Evolutionary conservation across 306 rosid species (phyloP).

Genomic region (Quercus glauca): DNA sequence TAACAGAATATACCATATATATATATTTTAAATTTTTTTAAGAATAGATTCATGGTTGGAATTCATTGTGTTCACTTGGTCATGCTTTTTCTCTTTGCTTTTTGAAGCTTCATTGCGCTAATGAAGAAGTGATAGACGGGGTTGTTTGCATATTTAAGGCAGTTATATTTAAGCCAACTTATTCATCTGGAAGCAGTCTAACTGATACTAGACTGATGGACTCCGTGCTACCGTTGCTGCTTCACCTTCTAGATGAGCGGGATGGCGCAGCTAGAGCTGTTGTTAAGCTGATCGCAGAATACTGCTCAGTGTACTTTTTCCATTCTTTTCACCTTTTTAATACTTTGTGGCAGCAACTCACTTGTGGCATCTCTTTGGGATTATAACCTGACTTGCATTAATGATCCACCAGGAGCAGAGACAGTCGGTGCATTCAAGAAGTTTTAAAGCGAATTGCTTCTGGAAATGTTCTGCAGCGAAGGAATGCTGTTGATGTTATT

Average conservation of each 20-base stretch:
- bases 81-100: neutral
- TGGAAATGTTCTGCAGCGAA: constrained; percentile 61
- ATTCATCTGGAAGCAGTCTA: constrained; percentile 45
- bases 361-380: constrained; percentile 8
- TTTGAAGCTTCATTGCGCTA: constrained; percentile 67
- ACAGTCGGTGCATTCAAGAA: constrained; percentile 58
- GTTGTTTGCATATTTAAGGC: constrained; percentile 74
- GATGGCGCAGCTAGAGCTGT: constrained; percentile 84
- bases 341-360: constrained; percentile 1
- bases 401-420: constrained; percentile 60
- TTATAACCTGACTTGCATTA: constrained; percentile 24
- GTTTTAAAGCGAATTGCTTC: constrained; percentile 65
- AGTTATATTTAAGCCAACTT: constrained; percentile 56
- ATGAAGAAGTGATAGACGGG: constrained; percentile 63
- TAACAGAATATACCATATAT: neutral
- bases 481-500: constrained; percentile 81
- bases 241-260: constrained; percentile 77
- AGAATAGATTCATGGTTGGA: constrained; percentile 1
- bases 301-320: constrained; percentile 65
- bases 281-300: constrained; percentile 76
- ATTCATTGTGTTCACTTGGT: constrained; percentile 5
- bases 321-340: constrained; percentile 21
- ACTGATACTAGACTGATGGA: constrained; percentile 46
- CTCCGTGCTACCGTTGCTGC: constrained; percentile 54
- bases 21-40: constrained; percentile 5